Conservation (phyloP, 305 asterid species). For the Vinca major region DNA sequence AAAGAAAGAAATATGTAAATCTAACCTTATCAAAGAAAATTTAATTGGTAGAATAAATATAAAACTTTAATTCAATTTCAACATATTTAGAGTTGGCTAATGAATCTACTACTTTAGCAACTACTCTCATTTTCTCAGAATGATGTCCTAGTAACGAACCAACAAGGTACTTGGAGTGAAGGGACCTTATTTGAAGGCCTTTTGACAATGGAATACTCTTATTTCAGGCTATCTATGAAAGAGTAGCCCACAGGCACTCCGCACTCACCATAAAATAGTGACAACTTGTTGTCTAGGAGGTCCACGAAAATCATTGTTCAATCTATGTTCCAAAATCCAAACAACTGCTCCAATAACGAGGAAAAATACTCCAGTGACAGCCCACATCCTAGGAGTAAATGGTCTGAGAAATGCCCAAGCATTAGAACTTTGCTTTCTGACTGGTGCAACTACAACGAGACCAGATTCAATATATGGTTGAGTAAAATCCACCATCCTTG, state of each 20-base stretch:
- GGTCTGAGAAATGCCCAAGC: conserved; percentile 49
- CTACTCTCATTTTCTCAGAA: not conserved
- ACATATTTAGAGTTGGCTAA: not conserved
- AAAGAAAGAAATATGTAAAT: not conserved
- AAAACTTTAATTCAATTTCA: not conserved
- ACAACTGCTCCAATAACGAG: conserved; percentile 35
- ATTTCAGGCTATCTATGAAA: no score
- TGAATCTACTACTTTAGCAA: not conserved
- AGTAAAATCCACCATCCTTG: conserved; percentile 54
- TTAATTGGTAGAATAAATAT: not conserved
- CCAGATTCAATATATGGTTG: conserved; percentile 64
- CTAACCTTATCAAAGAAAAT: not conserved
- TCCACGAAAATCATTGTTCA: conserved; percentile 51
- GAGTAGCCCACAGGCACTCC: no score
- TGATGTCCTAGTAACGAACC: not conserved
- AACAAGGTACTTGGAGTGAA: not conserved
- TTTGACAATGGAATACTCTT: not conserved
- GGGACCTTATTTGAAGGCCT: no score
- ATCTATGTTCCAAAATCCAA: conserved; percentile 46
- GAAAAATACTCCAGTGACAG: conserved; percentile 26
- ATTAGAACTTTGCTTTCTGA: conserved; percentile 24
- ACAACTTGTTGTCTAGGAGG: conserved; percentile 43
- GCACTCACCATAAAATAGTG: conserved; percentile 41
- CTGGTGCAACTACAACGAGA: conserved; percentile 28
- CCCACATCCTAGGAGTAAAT: conserved; percentile 41